Base-by-base conservation (phyloP, 768 basidiomycete species). In the Tulasnella sp. region DNA sequence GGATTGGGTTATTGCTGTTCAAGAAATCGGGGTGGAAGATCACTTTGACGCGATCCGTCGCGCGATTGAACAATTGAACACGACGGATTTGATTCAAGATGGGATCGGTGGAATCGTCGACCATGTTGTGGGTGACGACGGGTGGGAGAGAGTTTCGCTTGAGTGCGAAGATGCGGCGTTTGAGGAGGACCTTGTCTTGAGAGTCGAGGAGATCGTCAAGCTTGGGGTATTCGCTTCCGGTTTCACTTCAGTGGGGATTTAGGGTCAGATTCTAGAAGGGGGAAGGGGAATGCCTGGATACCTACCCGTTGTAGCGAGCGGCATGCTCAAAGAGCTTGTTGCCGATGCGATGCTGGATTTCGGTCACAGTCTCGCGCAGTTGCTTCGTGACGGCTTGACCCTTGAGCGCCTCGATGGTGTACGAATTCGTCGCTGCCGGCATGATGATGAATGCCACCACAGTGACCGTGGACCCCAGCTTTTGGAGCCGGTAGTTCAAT, bases 371-470 rank as follows among this genome's bases (percentile, higher is more conserved):
- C 68, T 98, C 96, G 54, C 85, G 84, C 9, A 99, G 76, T 71
- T 98, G 96, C 70, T 95, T 95, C 60, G 90, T 97, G 51, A 97
- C 96, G 13, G 96, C 96, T 68, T 98, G 96, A 10, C 86, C 86
- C 71, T 99, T 99, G 64, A 99, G 81, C 0, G 96, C 92, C 67
- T 99, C 96, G 67, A 99, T 82, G 23, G 95, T 97, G 74, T 98
- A 99, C 3, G 92, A 95, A 68, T 94, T 86, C 1, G 92, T 97
- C 9, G 88, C 74, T 4, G 96, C 96, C 21, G 96, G 96, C 88
- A 96, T 95, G 72, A 99, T 97, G 71, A 99, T 90, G 77, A 99
- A 99, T 0, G 96, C 96, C 47, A 99, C 89, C 58, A 98, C 84
- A 5, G 96, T 97, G 49, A 81, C 80, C 63, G 78, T 81, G 15